These are phyloP conservation scores for Kalanchoe fedtschenkoi DNA, from an alignment of 164 flowering plant genomes.

Conservation along the genomic window DNA sequence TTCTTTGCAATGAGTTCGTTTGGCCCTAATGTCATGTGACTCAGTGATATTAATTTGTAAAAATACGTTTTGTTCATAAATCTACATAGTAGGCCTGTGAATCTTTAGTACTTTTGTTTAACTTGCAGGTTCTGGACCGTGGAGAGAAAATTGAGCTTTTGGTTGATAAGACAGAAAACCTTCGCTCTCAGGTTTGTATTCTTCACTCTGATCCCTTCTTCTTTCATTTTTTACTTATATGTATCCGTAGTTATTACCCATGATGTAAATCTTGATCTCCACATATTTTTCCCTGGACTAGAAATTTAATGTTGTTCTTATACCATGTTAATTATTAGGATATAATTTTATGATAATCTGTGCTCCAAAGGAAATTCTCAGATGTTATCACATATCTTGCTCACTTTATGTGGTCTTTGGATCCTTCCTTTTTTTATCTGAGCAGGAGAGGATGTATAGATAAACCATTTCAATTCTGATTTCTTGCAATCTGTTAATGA, in stretches of 20 bases:
- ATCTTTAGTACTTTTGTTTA: background rate
- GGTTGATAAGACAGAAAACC: constrained; percentile 11
- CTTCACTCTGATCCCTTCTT: background rate
- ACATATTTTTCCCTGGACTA: too few species aligned
- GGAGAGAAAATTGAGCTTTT: constrained; percentile 11
- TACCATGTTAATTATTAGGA: too few species aligned
- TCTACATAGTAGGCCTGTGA: background rate
- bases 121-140: constrained; percentile 9
- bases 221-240: background rate
- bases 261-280: background rate
- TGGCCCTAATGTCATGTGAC: background rate
- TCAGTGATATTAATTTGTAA: background rate
- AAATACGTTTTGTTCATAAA: background rate
- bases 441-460: too few species aligned
- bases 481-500: too few species aligned
- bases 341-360: too few species aligned
- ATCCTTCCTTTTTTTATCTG: too few species aligned
- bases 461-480: too few species aligned
- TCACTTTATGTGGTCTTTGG: too few species aligned
- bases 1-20: background rate
- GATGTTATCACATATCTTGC: too few species aligned
- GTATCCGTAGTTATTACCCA: background rate
- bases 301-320: too few species aligned
- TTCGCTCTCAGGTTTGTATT: constrained; percentile 7
- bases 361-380: too few species aligned